Percentiles rank a stretch among this genome's conserved stretches.
Conservation (phyloP, 129 eudicot genomes). For the Rutidosis leptorrhynchoides region DNA sequence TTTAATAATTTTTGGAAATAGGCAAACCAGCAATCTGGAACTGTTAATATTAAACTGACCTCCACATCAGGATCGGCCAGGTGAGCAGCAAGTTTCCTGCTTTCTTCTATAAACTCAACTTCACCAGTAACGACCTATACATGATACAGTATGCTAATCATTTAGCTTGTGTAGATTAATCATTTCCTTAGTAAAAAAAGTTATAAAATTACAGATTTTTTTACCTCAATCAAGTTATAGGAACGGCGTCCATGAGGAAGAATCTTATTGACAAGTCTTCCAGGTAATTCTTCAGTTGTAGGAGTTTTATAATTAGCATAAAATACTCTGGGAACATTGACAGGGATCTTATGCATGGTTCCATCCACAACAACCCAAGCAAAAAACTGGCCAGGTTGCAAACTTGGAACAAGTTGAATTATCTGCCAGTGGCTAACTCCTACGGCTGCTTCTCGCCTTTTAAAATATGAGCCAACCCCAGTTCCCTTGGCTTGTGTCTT, state of each 20-base stretch:
- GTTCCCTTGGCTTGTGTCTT: slow-evolving; percentile 47
- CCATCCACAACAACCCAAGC: slow-evolving; percentile 92
- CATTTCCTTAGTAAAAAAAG: not conserved
- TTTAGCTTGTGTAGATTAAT: slow-evolving; percentile 3
- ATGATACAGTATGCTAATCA: not conserved
- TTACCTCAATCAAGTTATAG: slow-evolving; percentile 92
- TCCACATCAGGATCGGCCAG: slow-evolving; percentile 99
- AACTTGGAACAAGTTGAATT: slow-evolving; percentile 77
- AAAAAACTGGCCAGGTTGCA: slow-evolving; percentile 63
- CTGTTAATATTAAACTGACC: slow-evolving; percentile 41
- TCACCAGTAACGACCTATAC: slow-evolving; percentile 82
- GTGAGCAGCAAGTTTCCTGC: slow-evolving; percentile 85
- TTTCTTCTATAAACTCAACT: slow-evolving; percentile 74
- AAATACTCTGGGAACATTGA: slow-evolving; percentile 82
- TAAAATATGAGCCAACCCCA: slow-evolving; percentile 78
- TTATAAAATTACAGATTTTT: not conserved
- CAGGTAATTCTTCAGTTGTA: slow-evolving; percentile 94
- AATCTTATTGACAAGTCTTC: slow-evolving; percentile 82
- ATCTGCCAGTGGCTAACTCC: slow-evolving; percentile 92
- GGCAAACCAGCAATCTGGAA: not conserved
- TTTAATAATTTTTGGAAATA: slow-evolving; percentile 6
- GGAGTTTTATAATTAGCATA: slow-evolving; percentile 95
- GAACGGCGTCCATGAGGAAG: slow-evolving; percentile 92
- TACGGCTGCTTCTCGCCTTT: slow-evolving; percentile 67
- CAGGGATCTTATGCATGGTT: slow-evolving; percentile 74